Conservation (phyloP, 805 yeast species). For the Candida quercuum region DNA sequence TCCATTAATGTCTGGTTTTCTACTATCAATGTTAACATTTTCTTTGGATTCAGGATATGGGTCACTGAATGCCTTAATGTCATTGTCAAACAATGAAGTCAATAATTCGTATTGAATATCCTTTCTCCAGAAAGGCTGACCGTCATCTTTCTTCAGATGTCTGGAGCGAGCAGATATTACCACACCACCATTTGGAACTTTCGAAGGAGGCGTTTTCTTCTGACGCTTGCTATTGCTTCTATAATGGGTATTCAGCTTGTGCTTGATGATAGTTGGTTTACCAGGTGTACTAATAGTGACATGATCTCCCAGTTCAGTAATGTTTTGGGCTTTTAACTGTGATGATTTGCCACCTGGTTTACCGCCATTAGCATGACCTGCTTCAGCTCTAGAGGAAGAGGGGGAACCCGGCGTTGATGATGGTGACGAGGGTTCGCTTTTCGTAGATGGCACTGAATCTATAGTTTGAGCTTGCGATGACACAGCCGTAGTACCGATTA, state of each 20-base stretch:
- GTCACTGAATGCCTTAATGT: conserved; percentile 62
- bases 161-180: conserved; percentile 33
- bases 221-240: conserved; percentile 1
- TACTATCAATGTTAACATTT: conserved; percentile 25
- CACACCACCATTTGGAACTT: conserved; percentile 6
- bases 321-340: not conserved
- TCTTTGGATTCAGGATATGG: conserved; percentile 41
- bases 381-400: too few species aligned
- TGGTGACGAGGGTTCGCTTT: too few species aligned
- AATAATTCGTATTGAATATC: conserved; percentile 86
- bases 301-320: not conserved
- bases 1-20: conserved; percentile 32
- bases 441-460: too few species aligned
- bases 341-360: too few species aligned
- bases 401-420: too few species aligned
- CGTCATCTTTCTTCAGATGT: conserved; percentile 83
- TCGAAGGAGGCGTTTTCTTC: conserved; percentile 12
- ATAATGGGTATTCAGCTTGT: not conserved
- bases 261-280: not conserved
- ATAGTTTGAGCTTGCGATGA: too few species aligned
- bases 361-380: too few species aligned
- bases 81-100: conserved; percentile 56
- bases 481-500: too few species aligned
- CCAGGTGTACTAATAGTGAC: not conserved
- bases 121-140: conserved; percentile 84